These are phyloP conservation scores for Vitis hybrid DNA, from an alignment of 177 flowering plant species.

Conservation along the genomic window DNA sequence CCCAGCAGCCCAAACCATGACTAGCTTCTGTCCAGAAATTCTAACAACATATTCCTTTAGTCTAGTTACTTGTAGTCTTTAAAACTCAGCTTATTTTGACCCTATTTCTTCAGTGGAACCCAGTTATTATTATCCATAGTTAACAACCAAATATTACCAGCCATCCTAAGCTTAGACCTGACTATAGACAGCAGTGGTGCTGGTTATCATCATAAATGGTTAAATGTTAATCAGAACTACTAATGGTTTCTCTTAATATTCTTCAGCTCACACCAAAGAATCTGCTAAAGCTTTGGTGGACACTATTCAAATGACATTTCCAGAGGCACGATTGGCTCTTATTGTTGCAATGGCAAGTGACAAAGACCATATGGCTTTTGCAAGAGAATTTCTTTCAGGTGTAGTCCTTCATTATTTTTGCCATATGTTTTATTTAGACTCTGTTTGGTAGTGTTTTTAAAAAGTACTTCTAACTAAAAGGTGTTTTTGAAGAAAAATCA, in stretches of 20 bases:
- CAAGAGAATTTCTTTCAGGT: slow-evolving; percentile 65
- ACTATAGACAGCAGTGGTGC: background rate
- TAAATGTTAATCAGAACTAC: background rate
- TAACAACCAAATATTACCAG: too few species aligned
- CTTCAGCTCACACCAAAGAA: slow-evolving; percentile 90
- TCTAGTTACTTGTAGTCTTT: too few species aligned
- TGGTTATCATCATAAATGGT: too few species aligned
- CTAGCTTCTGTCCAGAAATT: too few species aligned
- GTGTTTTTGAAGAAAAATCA: too few species aligned
- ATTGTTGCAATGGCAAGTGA: slow-evolving; percentile 98
- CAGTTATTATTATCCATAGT: too few species aligned
- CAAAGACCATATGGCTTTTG: slow-evolving; percentile 87
- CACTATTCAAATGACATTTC: slow-evolving; percentile 44
- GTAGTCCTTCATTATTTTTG: background rate
- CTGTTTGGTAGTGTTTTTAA: background rate
- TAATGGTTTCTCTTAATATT: slow-evolving; percentile 6
- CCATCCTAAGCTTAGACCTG: background rate
- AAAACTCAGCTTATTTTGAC: too few species aligned
- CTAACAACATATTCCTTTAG: too few species aligned
- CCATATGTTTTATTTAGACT: too few species aligned
- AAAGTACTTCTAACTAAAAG: too few species aligned
- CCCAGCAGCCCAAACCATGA: too few species aligned
- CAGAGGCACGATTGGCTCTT: slow-evolving; percentile 48
- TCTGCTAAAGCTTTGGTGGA: slow-evolving; percentile 73
- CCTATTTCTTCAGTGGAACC: too few species aligned